Percentiles rank a stretch among this genome's conserved stretches.
phyloP scores from a whole-genome alignment of 805 yeast genomes.

The Nakazawaea siamensis region DNA sequence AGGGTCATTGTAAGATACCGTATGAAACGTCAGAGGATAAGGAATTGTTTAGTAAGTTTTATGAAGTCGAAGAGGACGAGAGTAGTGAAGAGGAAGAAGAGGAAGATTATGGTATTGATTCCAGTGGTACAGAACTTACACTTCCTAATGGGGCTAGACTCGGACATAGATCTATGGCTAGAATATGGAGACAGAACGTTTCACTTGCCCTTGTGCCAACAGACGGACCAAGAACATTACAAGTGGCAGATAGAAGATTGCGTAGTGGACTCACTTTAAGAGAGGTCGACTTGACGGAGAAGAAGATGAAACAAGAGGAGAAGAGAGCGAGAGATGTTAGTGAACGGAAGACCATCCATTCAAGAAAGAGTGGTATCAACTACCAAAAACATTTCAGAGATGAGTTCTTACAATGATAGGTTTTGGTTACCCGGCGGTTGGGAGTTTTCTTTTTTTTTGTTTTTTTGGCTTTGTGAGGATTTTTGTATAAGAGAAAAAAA shows the following conservation, averaged over 20 bases:
- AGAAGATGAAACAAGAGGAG: constrained; percentile 33
- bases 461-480: neutral
- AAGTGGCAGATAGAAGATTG: constrained; percentile 54
- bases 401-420: constrained; percentile 35
- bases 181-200: constrained; percentile 52
- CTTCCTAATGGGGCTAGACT: constrained; percentile 62
- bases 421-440: neutral
- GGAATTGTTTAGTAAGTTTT: constrained; percentile 27
- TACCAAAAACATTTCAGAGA: constrained; percentile 75
- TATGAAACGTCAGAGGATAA: constrained; percentile 33
- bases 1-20: constrained; percentile 38
- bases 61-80: constrained; percentile 23
- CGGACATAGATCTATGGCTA: constrained; percentile 62
- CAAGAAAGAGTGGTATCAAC: constrained; percentile 38
- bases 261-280: constrained; percentile 45
- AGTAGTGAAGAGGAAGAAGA: constrained; percentile 12
- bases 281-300: constrained; percentile 40
- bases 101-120: constrained; percentile 29
- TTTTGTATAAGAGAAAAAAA: neutral
- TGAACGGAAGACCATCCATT: constrained; percentile 37
- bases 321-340: constrained; percentile 26
- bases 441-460: neutral
- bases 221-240: constrained; percentile 57
- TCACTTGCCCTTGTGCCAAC: constrained; percentile 30
- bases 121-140: constrained; percentile 48